Evolutionary conservation across 176 grass and related monocot species (phyloP).

Genomic region (Musa schizocarpa): DNA sequence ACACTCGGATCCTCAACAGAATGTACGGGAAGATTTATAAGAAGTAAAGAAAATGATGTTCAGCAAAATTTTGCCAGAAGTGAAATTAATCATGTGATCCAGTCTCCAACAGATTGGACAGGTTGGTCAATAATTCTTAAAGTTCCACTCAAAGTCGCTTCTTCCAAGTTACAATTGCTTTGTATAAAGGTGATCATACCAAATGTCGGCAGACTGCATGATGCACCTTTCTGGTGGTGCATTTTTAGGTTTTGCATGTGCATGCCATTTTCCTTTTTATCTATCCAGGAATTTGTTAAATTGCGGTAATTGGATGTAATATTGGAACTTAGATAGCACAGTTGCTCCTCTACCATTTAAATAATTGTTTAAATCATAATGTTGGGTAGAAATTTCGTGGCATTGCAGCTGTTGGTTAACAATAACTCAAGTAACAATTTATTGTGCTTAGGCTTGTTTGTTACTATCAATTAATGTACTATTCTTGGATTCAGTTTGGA

Average conservation of each 20-base stretch:
- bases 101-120: slow-evolving; percentile 16
- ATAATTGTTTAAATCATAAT: too few relatives aligned
- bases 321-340: too few relatives aligned
- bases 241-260: not conserved
- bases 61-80: not conserved
- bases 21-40: not conserved
- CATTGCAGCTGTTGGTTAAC: too few relatives aligned
- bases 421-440: too few relatives aligned
- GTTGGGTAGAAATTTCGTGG: too few relatives aligned
- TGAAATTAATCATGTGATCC: slow-evolving; percentile 1
- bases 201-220: not conserved
- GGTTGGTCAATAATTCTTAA: not conserved
- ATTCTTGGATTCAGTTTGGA: too few relatives aligned
- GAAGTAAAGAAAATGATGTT: not conserved
- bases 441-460: too few relatives aligned
- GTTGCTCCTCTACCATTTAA: too few relatives aligned
- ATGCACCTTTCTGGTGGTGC: not conserved
- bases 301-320: not conserved
- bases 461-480: too few relatives aligned
- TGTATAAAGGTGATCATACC: not conserved
- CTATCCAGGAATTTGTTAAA: not conserved
- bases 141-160: not conserved
- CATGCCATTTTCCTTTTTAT: not conserved
- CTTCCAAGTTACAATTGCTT: not conserved
- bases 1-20: slow-evolving; percentile 5